Evolutionary conservation across 2,329 filamentous ascomycete genomes (phyloP), one percentile per base, ranked within the genome.

Genomic region (Fusarium marasasianum): DNA sequence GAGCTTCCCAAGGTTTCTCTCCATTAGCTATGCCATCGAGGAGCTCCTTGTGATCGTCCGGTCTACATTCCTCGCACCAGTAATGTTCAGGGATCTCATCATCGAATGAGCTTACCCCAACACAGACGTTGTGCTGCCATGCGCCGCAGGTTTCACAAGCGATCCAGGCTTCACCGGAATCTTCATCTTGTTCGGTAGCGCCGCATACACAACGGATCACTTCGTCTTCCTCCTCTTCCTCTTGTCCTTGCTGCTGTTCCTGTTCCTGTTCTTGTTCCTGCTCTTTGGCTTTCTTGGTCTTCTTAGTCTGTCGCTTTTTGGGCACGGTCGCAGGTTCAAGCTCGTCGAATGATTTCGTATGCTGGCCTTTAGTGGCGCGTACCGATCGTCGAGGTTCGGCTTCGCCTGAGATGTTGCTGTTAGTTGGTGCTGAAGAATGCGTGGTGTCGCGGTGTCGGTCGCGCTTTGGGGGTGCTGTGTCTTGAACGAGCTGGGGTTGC

Each of bases 61-160:
- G 96, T 59, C 89, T 89, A 85, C 96, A 98, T 83, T 92, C 86
- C 83, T 99, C 96, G 84, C 96, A 99, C 83, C 93, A 97, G 85
- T 99, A 99, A 82, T 93, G 88, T 69, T 93, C 93, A 37, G 93
- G 92, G 63, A 94, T 88, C 78, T 95, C 91, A 67, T 95, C 93
- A 38, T 92, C 90, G 77, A 93, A 94, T 53, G 92, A 91, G 78
- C 89, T 91, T 80, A 98, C 90, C 60, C 94, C 94, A 87, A 99
- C 94, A 81, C 96, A 99, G 73, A 97, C 92, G 79, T 98, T 98
- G 83, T 99, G 96, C 83, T 99, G 96, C 96, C 96, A 99, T 47
- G 93, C 96, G 55, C 91, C 91, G 83, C 96, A 99, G 53, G 90
- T 90, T 82, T 99, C 96, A 85, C 96, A 99, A 70, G 93, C 94